Evolutionary conservation across 2,329 filamentous ascomycete species (phyloP).

Genomic region (Podosphaera xanthii): DNA sequence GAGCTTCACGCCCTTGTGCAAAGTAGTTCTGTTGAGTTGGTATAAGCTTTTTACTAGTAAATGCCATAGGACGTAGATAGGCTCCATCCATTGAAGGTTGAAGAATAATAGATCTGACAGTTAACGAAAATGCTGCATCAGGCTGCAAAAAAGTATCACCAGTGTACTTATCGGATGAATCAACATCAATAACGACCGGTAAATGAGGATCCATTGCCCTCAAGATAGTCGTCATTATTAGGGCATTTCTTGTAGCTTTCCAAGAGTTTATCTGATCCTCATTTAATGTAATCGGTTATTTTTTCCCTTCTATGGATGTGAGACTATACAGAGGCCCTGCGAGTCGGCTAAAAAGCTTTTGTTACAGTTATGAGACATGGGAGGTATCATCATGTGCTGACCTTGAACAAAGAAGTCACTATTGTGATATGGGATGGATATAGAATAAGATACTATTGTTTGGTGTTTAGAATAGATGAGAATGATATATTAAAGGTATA

Average conservation of each 20-base stretch:
- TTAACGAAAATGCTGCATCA: not conserved
- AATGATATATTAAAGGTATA: too few relatives aligned
- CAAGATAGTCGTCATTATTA: too few relatives aligned
- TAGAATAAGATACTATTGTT: too few relatives aligned
- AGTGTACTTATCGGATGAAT: not conserved
- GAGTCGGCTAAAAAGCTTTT: not conserved
- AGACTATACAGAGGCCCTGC: not conserved
- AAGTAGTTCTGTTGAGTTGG: not conserved
- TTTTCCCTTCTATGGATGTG: not conserved
- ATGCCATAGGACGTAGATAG: not conserved
- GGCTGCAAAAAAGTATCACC: not conserved
- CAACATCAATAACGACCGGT: not conserved
- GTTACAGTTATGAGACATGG: not conserved
- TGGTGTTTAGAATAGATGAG: too few relatives aligned
- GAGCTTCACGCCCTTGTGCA: not conserved
- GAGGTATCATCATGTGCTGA: not conserved
- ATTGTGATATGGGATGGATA: too few relatives aligned
- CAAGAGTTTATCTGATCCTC: too few relatives aligned
- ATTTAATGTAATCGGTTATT: not conserved
- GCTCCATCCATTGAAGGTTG: not conserved
- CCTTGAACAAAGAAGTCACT: too few relatives aligned
- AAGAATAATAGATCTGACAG: not conserved
- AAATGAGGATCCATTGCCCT: not conserved
- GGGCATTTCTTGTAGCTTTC: too few relatives aligned
- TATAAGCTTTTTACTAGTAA: not conserved